Percentiles rank a stretch among this genome's conserved stretches.
phyloP scores from a whole-genome alignment of 2,329 filamentous ascomycete species.

The Cadophora luteo-olivacea region DNA sequence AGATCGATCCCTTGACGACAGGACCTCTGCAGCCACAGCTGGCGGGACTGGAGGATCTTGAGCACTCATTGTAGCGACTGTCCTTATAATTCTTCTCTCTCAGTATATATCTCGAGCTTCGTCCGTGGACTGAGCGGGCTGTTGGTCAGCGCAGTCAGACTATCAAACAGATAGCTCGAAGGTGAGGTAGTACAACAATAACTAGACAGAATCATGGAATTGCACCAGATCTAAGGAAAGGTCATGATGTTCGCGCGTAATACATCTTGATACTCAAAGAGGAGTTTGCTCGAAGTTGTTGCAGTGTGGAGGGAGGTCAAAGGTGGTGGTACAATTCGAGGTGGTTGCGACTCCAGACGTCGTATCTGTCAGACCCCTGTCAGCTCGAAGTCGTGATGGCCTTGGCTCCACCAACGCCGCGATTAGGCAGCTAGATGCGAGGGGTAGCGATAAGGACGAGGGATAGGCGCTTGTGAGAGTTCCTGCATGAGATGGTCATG shows the following conservation, averaged over 20 bases:
- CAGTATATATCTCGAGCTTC: constrained; percentile 2
- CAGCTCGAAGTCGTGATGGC: constrained; percentile 10
- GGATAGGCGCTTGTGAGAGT: neutral
- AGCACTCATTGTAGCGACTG: constrained; percentile 33
- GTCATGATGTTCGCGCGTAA: neutral
- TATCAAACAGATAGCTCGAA: neutral
- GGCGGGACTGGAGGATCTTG: constrained; percentile 34
- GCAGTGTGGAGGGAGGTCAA: neutral
- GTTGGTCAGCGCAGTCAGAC: neutral
- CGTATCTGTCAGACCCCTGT: neutral
- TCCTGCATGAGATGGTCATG: neutral
- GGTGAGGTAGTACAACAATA: neutral
- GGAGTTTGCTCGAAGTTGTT: neutral
- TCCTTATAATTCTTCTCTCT: neutral
- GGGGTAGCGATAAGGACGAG: neutral
- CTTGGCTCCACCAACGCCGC: neutral
- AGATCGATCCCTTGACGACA: constrained; percentile 22
- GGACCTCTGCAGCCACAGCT: constrained; percentile 29
- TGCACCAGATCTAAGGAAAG: neutral
- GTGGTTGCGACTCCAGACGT: constrained; percentile 2
- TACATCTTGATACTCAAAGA: neutral
- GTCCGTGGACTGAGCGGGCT: neutral
- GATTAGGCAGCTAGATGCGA: constrained; percentile 2
- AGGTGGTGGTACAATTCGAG: constrained; percentile 1
- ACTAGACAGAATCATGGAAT: neutral